phyloP scores from a whole-genome alignment of 768 basidiomycete species.

The Rhizopogon rudus region DNA sequence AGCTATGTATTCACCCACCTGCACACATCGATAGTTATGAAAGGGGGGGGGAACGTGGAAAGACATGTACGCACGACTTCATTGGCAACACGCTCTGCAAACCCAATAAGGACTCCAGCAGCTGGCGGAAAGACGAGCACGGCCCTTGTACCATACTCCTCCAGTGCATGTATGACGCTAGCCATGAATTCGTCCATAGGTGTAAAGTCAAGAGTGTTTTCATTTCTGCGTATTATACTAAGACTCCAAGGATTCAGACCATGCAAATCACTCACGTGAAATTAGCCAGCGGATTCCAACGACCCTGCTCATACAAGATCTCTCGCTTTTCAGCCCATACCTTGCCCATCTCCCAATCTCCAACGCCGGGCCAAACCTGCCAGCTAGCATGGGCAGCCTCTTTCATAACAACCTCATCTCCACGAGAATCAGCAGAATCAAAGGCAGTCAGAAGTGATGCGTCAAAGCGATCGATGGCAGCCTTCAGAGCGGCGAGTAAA shows the following conservation, averaged over 20 bases:
- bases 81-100: constrained; percentile 76
- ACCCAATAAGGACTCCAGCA: constrained; percentile 72
- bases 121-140: constrained; percentile 81
- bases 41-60: constrained; percentile 2
- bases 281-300: constrained; percentile 81
- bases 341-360: constrained; percentile 89
- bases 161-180: constrained; percentile 56
- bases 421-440: constrained; percentile 74
- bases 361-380: constrained; percentile 55
- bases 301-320: constrained; percentile 82
- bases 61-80: constrained; percentile 63
- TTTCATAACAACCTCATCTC: constrained; percentile 73
- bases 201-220: constrained; percentile 73
- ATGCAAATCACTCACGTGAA: constrained; percentile 49
- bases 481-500: constrained; percentile 59
- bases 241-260: not conserved
- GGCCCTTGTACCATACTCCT: constrained; percentile 74
- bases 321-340: constrained; percentile 96
- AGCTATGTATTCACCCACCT: constrained; percentile 87
- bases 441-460: constrained; percentile 82
- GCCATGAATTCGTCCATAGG: constrained; percentile 93
- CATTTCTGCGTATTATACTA: constrained; percentile 30
- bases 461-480: constrained; percentile 86
- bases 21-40: constrained; percentile 1
- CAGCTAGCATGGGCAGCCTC: constrained; percentile 82